phyloP scores from a whole-genome alignment of 257 asterid species.

The Cynanchum wilfordii region DNA sequence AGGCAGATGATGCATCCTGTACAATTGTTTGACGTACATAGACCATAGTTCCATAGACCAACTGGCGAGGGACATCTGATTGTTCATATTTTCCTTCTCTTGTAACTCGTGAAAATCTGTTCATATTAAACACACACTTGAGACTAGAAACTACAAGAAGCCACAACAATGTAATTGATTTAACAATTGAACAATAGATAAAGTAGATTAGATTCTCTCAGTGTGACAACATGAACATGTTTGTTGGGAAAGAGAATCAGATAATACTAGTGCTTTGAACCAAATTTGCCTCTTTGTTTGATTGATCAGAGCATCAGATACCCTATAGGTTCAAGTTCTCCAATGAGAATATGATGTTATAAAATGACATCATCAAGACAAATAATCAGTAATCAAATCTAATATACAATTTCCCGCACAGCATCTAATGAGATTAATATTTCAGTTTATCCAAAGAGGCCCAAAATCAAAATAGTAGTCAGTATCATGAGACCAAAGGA shows the following conservation, averaged over 20 bases:
- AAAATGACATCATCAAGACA: background rate
- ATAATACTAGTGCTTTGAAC: background rate
- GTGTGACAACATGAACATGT: background rate
- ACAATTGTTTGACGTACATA: constrained; percentile 83
- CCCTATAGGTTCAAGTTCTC: background rate
- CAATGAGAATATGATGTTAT: background rate
- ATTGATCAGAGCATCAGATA: background rate
- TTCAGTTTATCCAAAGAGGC: background rate
- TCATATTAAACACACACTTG: constrained; percentile 8
- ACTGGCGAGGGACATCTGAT: constrained; percentile 84
- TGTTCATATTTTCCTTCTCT: constrained; percentile 76
- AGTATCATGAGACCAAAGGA: background rate
- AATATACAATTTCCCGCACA: background rate
- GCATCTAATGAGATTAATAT: background rate
- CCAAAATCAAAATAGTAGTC: background rate
- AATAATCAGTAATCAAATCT: background rate
- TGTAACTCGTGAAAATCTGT: constrained; percentile 90
- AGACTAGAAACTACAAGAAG: background rate
- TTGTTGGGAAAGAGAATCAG: background rate
- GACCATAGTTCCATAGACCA: constrained; percentile 95
- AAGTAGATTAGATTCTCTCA: background rate
- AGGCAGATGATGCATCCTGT: constrained; percentile 82
- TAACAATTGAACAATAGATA: background rate
- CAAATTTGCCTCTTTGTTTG: background rate
- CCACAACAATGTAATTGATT: background rate